These are phyloP conservation scores for Catunica adiposa DNA, from an alignment of 2,329 filamentous ascomycete genomes.

Conservation along the genomic window DNA sequence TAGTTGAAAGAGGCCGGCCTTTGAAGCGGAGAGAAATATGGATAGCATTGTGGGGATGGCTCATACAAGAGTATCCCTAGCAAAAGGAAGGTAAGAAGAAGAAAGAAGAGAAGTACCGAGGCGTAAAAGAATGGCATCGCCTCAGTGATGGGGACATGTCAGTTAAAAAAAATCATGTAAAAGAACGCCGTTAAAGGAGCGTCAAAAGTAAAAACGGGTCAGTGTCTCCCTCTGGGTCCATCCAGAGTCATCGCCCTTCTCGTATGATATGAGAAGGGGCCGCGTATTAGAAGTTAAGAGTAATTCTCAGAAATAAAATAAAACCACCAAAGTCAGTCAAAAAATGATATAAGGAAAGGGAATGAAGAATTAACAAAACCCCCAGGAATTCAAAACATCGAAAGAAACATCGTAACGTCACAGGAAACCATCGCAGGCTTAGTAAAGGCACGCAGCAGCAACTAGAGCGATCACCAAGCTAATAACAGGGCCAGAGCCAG, in stretches of 20 bases:
- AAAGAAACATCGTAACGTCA: neutral
- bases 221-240: neutral
- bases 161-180: constrained; percentile 3
- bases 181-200: neutral
- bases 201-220: neutral
- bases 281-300: neutral
- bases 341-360: neutral
- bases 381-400: constrained; percentile 6
- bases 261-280: neutral
- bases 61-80: constrained; percentile 3
- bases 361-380: constrained; percentile 14
- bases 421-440: constrained; percentile 11
- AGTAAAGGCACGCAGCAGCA: constrained; percentile 34
- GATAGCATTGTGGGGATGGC: neutral
- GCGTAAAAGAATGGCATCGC: neutral
- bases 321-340: too few relatives aligned
- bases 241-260: neutral
- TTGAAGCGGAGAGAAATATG: neutral
- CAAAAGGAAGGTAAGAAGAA: constrained; percentile 9
- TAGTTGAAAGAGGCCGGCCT: neutral
- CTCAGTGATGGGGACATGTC: neutral
- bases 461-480: constrained; percentile 40
- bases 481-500: constrained; percentile 25
- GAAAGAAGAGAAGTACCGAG: too few relatives aligned
- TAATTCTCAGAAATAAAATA: too few relatives aligned